Base-by-base conservation (phyloP, 176 grass and related monocot species). In the Eleusine indica region DNA sequence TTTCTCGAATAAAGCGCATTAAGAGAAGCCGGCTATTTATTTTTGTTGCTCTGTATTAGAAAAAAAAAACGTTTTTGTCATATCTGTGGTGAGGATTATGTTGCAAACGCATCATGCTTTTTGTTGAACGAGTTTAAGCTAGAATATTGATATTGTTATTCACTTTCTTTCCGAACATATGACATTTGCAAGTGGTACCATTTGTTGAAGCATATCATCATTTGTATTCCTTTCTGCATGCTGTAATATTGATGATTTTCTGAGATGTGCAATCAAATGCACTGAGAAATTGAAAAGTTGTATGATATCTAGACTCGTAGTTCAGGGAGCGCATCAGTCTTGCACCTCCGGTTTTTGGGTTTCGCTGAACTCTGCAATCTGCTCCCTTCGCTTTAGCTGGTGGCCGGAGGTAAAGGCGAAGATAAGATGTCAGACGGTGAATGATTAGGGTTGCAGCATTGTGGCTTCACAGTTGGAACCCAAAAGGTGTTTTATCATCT, bases 1-100 rank as follows among this genome's bases (percentile, higher is more conserved):
- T 84, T 53, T 86, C 69, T 69, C 39, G 19, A 90, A 90, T 90
- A 83, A 90, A 87, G 75, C 42, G 82, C 53, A 52, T 53, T 75
- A 80, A 86, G 88, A 86, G 82, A 79, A 53, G 79, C 79, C 42
- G 22, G 84, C 68, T 74, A 68, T 83, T 73, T 83, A 72, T 29
- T 82, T 78, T 60, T 78, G 42, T 78, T 66, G 39, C 29, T 78
- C 78, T 48, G 30, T 83, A 74, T 48, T 86, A 78, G 49, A 21
- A 16, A 78, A 78, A 35, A 16, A 79, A 79, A 83, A 60, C 41
- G n/a, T 73, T 89, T 90, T 86, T 83, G 68, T 67, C 67, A 82
- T 82, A 47, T 81, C 10, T 49, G 37, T 90, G 74, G 25, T 9
- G 65, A 70, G 53, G 17, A 70, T 70, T 70, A 37, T 81, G 71